Conservation (phyloP, 2,329 filamentous ascomycete species). For the Zymoseptoria crescenta region DNA sequence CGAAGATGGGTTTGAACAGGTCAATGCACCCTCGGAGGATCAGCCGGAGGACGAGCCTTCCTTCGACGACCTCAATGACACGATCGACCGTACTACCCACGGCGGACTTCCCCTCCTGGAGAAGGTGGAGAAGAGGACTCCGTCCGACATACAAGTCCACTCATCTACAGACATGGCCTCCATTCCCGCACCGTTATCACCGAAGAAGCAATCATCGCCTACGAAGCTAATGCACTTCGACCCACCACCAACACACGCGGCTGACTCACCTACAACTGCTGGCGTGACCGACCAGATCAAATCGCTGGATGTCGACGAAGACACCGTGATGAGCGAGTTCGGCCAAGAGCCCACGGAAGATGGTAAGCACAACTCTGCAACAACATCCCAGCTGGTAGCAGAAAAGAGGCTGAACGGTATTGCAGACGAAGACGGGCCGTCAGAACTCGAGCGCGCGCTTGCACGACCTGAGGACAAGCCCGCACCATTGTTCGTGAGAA, state of each 20-base stretch:
- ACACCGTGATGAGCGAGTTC: constrained; percentile 43
- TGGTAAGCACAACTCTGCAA: constrained; percentile 32
- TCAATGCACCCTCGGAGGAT: constrained; percentile 55
- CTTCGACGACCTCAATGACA: constrained; percentile 60
- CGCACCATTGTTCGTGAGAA: constrained; percentile 55
- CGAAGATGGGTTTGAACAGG: constrained; percentile 91
- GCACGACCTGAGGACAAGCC: constrained; percentile 58
- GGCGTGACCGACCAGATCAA: constrained; percentile 49
- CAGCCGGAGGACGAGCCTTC: constrained; percentile 53
- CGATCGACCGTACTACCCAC: constrained; percentile 27
- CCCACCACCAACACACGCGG: constrained; percentile 26
- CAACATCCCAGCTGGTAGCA: constrained; percentile 34
- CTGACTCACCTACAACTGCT: constrained; percentile 44
- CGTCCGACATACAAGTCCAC: constrained; percentile 11
- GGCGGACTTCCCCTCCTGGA: constrained; percentile 20
- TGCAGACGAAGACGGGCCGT: constrained; percentile 25
- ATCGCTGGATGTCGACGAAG: constrained; percentile 52
- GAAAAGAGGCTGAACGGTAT: constrained; percentile 24
- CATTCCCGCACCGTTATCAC: constrained; percentile 25
- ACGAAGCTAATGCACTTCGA: constrained; percentile 21
- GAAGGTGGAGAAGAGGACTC: constrained; percentile 22
- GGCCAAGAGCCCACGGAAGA: constrained; percentile 23
- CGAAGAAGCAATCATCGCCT: constrained; percentile 20
- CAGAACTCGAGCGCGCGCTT: constrained; percentile 26
- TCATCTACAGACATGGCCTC: constrained; percentile 10